Base-by-base conservation (phyloP, 352 stramenopile species). In the Globisporangium alternatum region DNA sequence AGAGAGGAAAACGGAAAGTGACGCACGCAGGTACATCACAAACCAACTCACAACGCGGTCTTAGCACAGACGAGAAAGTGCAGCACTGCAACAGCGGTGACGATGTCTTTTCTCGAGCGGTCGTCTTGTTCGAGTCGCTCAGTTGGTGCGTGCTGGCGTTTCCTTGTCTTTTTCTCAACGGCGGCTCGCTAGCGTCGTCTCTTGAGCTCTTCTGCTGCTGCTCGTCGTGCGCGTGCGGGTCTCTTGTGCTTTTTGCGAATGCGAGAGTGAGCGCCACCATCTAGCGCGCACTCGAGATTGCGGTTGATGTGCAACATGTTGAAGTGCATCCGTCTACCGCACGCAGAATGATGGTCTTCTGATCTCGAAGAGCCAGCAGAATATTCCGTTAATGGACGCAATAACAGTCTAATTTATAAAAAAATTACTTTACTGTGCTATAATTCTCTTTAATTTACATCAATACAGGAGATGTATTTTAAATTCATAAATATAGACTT, bases 11-110 rank as follows among this genome's bases (percentile, higher is more conserved):
- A 53, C 51, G 25, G 47, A 64, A 56, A 68, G 49, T 68, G 63
- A 49, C 17, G 56, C 30, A 57, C n/a, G 28, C 25, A n/a, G 33
- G 17, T 12, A 3, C 51, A 57, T 57, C 19, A 5, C 33, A 54
- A 54, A 25, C 9, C 30, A 54, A 55, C 25, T 48, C 35, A 43
- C 33, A 44, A 37, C 37, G 39, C 35, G 45, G 9, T 39, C 33
- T 21, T 8, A 22, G 5, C 8, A 8, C 19, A 28, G 28, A 5
- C 28, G 63, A 68, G 63, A 68, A 68, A 68, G 63, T 68, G 39
- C 63, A 45, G 39, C 25, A 21, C 56, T 62, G 19, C 56, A 55
- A 31, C n/a, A 12, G 4, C 15, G 15, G 7, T 5, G 17, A 17
- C 13, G 56, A 2, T 17, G 39, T 41, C 56, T 13, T 62, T 62